A percentile compares a stretch with the other conserved stretches of the same genome.
phyloP scores from a whole-genome alignment of 176 grass and related monocot species.

The Secale cereale region DNA sequence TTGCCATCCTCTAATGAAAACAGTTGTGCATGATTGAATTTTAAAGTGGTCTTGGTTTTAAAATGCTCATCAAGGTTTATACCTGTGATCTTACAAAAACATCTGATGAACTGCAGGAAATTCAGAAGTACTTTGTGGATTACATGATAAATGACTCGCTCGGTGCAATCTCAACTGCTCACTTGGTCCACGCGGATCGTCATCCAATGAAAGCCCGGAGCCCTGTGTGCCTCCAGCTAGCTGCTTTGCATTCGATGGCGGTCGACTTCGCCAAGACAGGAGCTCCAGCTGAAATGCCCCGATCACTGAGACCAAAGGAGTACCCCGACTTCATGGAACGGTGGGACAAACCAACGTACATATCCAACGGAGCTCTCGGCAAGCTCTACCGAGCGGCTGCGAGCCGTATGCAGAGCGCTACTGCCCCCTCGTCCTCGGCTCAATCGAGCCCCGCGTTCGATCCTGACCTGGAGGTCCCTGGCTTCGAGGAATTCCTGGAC shows the following conservation, averaged over 20 bases:
- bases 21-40: background rate
- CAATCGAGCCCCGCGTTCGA: conserved; percentile 33
- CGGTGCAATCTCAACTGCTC: conserved; percentile 70
- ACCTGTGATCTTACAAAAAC: conserved; percentile 5
- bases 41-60: background rate
- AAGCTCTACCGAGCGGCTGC: conserved; percentile 56
- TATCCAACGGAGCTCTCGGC: conserved; percentile 61
- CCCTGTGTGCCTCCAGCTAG: conserved; percentile 67
- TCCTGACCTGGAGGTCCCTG: conserved; percentile 55
- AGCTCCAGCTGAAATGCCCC: conserved; percentile 76
- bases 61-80: background rate
- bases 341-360: conserved; percentile 58
- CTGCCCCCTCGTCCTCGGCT: background rate
- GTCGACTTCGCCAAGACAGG: conserved; percentile 93
- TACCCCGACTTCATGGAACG: conserved; percentile 94
- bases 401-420: conserved; percentile 26
- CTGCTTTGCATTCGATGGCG: conserved; percentile 83
- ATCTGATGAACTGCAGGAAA: conserved; percentile 66
- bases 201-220: conserved; percentile 70
- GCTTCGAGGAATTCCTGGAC: conserved; percentile 55
- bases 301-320: conserved; percentile 53
- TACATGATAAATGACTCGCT: conserved; percentile 88
- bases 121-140: conserved; percentile 85
- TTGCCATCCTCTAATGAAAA: background rate
- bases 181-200: conserved; percentile 74